Conservation (phyloP, 2,329 filamentous ascomycete genomes). For the Fusarium mundagurra region DNA sequence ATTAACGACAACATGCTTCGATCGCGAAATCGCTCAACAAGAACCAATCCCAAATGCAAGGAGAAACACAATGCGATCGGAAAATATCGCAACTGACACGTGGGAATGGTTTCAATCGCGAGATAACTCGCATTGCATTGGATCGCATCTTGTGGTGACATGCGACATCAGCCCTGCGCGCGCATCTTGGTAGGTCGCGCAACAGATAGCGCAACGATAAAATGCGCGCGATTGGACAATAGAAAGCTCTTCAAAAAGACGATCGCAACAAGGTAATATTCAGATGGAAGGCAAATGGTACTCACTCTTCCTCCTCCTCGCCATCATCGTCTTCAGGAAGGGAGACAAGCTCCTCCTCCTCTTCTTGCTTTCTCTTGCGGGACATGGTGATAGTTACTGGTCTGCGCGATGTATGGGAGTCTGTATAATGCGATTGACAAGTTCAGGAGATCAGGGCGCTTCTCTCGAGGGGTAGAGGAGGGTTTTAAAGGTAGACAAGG, state of each 20-base stretch:
- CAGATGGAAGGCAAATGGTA: slow-evolving; percentile 12
- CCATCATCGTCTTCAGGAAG: slow-evolving; percentile 62
- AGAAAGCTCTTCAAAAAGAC: neutral
- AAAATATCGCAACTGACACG: neutral
- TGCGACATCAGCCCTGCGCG: slow-evolving; percentile 36
- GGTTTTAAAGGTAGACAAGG: slow-evolving; percentile 31
- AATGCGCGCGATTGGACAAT: slow-evolving; percentile 28
- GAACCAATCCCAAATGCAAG: neutral
- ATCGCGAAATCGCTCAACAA: neutral
- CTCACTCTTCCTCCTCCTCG: slow-evolving; percentile 66
- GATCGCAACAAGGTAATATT: slow-evolving; percentile 3
- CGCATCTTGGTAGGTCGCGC: slow-evolving; percentile 29
- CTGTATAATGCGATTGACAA: slow-evolving; percentile 19
- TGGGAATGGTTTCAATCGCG: neutral
- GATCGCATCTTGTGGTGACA: slow-evolving; percentile 12
- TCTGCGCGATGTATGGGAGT: slow-evolving; percentile 10
- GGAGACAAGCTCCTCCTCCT: slow-evolving; percentile 63
- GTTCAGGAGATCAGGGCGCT: slow-evolving; percentile 1
- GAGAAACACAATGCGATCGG: neutral
- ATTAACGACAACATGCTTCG: neutral
- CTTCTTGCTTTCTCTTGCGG: slow-evolving; percentile 66
- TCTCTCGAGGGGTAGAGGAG: slow-evolving; percentile 18
- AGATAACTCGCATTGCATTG: neutral
- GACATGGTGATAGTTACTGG: slow-evolving; percentile 51
- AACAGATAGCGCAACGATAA: slow-evolving; percentile 14